Conservation (phyloP, 1,284 basidiomycete species). For the Pascua guehoae region DNA sequence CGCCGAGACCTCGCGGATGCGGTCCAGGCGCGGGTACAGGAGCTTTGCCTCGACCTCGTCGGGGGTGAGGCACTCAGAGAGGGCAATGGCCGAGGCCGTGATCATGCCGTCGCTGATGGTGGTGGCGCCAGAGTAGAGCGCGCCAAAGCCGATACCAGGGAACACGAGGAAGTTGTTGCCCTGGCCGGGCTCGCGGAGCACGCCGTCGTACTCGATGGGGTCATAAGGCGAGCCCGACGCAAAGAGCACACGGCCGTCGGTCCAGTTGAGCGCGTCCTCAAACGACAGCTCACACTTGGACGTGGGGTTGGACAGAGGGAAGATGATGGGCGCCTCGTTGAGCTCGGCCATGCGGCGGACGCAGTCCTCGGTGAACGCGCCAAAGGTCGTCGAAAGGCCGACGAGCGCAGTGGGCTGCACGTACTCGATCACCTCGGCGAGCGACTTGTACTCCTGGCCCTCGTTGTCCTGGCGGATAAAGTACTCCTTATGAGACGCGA, state of each 20-base stretch:
- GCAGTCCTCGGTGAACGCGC: slow-evolving; percentile 73
- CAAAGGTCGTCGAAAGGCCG: slow-evolving; percentile 82
- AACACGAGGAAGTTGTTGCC: slow-evolving; percentile 51
- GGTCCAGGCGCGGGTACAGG: slow-evolving; percentile 69
- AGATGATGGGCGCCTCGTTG: slow-evolving; percentile 78
- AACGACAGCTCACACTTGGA: slow-evolving; percentile 70
- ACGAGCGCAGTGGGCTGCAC: slow-evolving; percentile 88
- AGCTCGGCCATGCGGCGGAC: slow-evolving; percentile 77
- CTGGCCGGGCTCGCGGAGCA: slow-evolving; percentile 73
- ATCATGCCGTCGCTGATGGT: slow-evolving; percentile 50
- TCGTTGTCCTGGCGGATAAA: slow-evolving; percentile 77
- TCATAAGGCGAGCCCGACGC: slow-evolving; percentile 86
- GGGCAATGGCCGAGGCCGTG: slow-evolving; percentile 60
- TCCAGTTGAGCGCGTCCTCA: slow-evolving; percentile 73
- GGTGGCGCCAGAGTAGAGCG: slow-evolving; percentile 58
- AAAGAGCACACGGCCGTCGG: slow-evolving; percentile 63
- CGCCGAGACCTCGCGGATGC: slow-evolving; percentile 79
- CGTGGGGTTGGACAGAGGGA: slow-evolving; percentile 93
- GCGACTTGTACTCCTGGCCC: slow-evolving; percentile 68
- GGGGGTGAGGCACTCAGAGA: slow-evolving; percentile 68
- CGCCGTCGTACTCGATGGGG: slow-evolving; percentile 60
- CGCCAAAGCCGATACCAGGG: slow-evolving; percentile 72
- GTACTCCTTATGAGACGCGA: slow-evolving; percentile 76
- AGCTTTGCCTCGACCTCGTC: slow-evolving; percentile 66
- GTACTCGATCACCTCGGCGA: slow-evolving; percentile 76